These are phyloP conservation scores for Ottelia alismoides DNA, from an alignment of 106 monocot species.

Conservation along the genomic window DNA sequence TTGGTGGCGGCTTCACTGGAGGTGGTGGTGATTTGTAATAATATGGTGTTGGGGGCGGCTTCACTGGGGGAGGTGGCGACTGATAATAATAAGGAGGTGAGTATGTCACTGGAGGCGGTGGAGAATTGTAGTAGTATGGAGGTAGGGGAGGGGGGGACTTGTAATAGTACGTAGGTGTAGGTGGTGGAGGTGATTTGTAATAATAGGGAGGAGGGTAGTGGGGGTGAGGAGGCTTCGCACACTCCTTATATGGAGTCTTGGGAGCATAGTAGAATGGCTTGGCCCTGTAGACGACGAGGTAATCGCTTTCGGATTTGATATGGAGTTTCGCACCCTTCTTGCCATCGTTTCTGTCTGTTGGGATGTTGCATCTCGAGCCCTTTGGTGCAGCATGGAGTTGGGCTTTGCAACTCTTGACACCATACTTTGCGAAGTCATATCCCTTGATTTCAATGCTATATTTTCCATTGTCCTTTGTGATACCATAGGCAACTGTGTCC, in stretches of 20 bases:
- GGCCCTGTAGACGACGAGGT: conserved; percentile 24
- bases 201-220: conserved; percentile 6
- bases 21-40: conserved; percentile 15
- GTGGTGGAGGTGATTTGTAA: conserved; percentile 12
- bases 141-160: conserved; percentile 8
- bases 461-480: conserved; percentile 25
- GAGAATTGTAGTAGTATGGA: conserved; percentile 11
- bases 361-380: conserved; percentile 32
- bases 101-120: conserved; percentile 15
- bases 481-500: conserved; percentile 25
- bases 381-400: conserved; percentile 35
- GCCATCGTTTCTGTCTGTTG: conserved; percentile 24
- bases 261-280: conserved; percentile 39
- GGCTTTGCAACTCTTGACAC: conserved; percentile 27
- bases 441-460: conserved; percentile 29
- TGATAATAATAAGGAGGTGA: conserved; percentile 2
- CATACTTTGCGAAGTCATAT: conserved; percentile 33
- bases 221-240: conserved; percentile 6
- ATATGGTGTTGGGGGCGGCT: too few species aligned
- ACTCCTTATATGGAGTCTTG: conserved; percentile 24
- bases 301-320: conserved; percentile 18
- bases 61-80: conserved; percentile 8
- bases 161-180: conserved; percentile 14
- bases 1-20: conserved; percentile 4
- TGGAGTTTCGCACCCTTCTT: conserved; percentile 23